Percentiles rank a stretch among this genome's conserved stretches.
Conservation (phyloP, 2,329 filamentous ascomycete species). For the Cordyceps cicadae region DNA sequence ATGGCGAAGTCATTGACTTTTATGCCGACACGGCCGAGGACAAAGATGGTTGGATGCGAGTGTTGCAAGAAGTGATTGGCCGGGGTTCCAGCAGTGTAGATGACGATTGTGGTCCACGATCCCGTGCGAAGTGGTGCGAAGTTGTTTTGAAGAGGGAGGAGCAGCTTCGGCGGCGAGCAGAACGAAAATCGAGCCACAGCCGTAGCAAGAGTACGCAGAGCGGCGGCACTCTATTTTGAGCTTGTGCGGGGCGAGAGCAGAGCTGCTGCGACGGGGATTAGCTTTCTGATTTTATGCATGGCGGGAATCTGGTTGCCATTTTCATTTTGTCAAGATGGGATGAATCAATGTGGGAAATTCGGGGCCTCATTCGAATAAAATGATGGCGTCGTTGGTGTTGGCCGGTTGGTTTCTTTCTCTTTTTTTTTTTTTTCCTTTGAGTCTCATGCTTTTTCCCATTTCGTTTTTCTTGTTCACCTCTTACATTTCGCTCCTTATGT, state of each 20-base stretch:
- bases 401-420: constrained; percentile 8
- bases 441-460: constrained; percentile 6
- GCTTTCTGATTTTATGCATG: constrained; percentile 4
- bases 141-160: constrained; percentile 57
- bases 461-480: neutral
- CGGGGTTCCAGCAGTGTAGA: constrained; percentile 42
- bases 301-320: constrained; percentile 14
- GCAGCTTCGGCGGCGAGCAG: constrained; percentile 45
- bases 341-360: constrained; percentile 9
- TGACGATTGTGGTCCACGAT: constrained; percentile 33
- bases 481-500: constrained; percentile 10
- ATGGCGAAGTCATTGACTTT: constrained; percentile 97
- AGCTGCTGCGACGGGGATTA: neutral
- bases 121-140: constrained; percentile 57
- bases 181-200: constrained; percentile 40
- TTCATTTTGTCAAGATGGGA: constrained; percentile 12
- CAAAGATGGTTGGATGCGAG: constrained; percentile 93
- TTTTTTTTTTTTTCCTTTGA: constrained; percentile 1
- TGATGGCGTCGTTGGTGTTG: constrained; percentile 14
- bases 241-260: neutral
- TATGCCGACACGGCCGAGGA: constrained; percentile 83
- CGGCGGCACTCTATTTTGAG: constrained; percentile 20
- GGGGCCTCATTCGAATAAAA: constrained; percentile 6
- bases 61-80: constrained; percentile 63
- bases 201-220: constrained; percentile 44